These are phyloP conservation scores for Solanum raphanifolium DNA, from an alignment of 257 asterid species.

Conservation along the genomic window DNA sequence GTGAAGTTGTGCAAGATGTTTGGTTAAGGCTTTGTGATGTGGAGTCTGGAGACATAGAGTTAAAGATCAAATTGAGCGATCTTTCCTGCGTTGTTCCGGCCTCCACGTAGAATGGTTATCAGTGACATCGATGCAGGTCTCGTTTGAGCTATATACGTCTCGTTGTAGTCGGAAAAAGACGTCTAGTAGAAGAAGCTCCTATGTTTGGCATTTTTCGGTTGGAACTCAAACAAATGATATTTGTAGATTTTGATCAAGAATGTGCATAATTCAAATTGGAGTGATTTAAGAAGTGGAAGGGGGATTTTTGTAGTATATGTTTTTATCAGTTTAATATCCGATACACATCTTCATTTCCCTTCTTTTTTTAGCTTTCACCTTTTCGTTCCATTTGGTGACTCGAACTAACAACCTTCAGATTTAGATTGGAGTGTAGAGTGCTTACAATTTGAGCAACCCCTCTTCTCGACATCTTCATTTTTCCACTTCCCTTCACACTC, in stretches of 20 bases:
- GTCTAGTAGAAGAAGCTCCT: neutral
- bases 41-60: slow-evolving; percentile 35
- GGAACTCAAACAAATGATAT: neutral
- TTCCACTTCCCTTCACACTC: too few relatives aligned
- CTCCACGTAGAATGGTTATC: neutral
- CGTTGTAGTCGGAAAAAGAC: neutral
- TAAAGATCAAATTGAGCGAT: slow-evolving; percentile 22
- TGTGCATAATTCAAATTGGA: neutral
- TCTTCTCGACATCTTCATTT: neutral
- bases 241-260: neutral
- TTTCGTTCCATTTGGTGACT: neutral
- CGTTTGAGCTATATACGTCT: neutral
- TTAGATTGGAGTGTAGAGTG: neutral
- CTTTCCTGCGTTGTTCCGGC: slow-evolving; percentile 8
- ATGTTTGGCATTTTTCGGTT: neutral
- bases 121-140: neutral
- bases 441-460: neutral
- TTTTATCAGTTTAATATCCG: neutral
- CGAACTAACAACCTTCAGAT: too few relatives aligned
- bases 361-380: neutral
- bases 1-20: slow-evolving; percentile 35
- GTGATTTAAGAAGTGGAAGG: neutral
- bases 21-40: slow-evolving; percentile 38
- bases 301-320: neutral
- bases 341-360: neutral